A percentile compares a stretch with the other conserved stretches of the same genome.
Conservation (phyloP, 768 basidiomycete species). For the Phlebiopsis flavidoalba region DNA sequence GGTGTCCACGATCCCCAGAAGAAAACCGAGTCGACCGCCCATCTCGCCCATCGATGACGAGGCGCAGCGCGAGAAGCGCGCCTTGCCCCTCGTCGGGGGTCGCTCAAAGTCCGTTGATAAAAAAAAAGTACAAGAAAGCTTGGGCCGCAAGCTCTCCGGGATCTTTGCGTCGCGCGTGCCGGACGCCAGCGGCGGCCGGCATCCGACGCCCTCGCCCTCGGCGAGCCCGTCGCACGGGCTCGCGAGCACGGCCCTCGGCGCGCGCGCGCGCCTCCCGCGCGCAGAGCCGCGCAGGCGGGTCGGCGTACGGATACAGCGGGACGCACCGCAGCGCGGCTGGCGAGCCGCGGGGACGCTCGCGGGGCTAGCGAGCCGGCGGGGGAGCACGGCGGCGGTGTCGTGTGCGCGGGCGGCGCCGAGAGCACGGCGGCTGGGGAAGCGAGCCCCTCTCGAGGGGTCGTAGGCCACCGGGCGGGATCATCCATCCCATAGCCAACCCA, state of each 20-base stretch:
- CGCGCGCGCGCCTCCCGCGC: constrained; percentile 38
- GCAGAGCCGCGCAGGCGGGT: constrained; percentile 34
- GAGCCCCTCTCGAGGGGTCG: constrained; percentile 38
- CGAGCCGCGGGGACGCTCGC: constrained; percentile 32
- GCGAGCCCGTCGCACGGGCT: not conserved
- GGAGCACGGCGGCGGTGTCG: constrained; percentile 46
- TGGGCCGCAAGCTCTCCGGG: constrained; percentile 53
- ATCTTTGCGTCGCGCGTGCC: constrained; percentile 52
- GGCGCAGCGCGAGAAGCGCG: no score
- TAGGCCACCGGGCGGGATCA: constrained; percentile 41
- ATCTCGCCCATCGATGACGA: constrained; percentile 42
- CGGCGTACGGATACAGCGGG: constrained; percentile 52
- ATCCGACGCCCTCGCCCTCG: constrained; percentile 24
- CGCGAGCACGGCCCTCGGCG: no score
- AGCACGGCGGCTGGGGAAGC: constrained; percentile 30
- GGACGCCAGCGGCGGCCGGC: constrained; percentile 28
- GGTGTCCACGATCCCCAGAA: constrained; percentile 60
- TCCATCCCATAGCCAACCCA: no score
- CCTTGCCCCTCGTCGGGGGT: constrained; percentile 24
- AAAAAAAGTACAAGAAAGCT: no score
- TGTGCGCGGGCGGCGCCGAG: constrained; percentile 24
- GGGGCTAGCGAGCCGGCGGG: constrained; percentile 36
- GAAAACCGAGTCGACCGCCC: constrained; percentile 42
- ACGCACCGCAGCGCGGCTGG: constrained; percentile 73
- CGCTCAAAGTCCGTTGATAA: no score